phyloP scores from a whole-genome alignment of 202 grass and related monocot genomes.

The Sporobolus alterniflorus region DNA sequence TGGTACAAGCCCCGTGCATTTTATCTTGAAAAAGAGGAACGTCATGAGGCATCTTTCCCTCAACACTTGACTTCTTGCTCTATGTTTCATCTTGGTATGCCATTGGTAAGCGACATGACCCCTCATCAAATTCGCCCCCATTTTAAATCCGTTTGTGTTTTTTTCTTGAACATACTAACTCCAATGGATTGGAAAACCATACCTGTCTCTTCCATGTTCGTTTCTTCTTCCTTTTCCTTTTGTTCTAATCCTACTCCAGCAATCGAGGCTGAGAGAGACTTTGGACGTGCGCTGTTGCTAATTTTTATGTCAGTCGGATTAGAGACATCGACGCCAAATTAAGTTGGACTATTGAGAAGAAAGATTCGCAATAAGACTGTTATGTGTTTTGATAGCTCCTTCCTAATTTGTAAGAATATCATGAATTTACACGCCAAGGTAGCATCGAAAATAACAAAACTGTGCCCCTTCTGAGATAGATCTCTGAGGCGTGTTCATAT shows the following conservation, averaged over 20 bases:
- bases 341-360: background rate
- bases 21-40: background rate
- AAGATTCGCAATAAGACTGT: background rate
- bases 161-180: background rate
- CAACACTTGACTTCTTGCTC: slow-evolving; percentile 13
- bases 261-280: background rate
- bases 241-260: background rate
- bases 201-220: background rate
- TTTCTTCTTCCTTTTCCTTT: background rate
- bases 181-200: background rate
- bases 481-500: background rate
- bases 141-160: background rate
- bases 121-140: background rate
- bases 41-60: background rate
- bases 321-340: background rate
- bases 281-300: background rate
- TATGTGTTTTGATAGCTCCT: background rate
- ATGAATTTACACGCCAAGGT: background rate
- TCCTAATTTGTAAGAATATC: background rate
- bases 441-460: background rate
- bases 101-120: background rate
- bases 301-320: background rate
- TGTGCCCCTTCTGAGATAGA: background rate
- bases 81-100: slow-evolving; percentile 6
- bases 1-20: slow-evolving; percentile 6